Conservation (phyloP, 1,284 basidiomycete species). For the Taiwanofungus camphoratus region DNA sequence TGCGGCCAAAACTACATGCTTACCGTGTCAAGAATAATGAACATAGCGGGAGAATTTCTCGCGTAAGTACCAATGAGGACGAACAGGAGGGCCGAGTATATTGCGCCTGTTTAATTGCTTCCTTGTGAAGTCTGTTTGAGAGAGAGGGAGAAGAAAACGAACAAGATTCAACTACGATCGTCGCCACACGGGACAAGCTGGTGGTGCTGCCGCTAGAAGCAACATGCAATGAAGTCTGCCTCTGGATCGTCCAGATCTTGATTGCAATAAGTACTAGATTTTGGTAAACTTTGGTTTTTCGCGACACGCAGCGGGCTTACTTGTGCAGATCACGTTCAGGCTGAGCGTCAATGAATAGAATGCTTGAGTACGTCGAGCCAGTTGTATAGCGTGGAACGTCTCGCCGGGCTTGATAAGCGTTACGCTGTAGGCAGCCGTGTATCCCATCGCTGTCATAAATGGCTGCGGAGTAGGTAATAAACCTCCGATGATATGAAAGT, state of each 20-base stretch:
- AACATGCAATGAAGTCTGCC: neutral
- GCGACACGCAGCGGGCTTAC: neutral
- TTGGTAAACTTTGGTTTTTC: neutral
- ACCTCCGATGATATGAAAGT: neutral
- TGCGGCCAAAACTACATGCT: neutral
- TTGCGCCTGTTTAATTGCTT: neutral
- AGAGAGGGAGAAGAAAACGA: neutral
- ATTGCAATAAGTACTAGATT: neutral
- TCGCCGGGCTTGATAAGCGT: neutral
- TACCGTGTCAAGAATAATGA: neutral
- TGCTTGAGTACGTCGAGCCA: neutral
- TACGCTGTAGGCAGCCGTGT: neutral
- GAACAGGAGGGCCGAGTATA: neutral
- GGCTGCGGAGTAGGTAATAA: neutral
- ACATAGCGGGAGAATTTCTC: neutral
- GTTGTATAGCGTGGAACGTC: neutral
- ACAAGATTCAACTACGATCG: neutral
- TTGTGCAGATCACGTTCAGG: neutral
- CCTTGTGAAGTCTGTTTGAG: too few species aligned
- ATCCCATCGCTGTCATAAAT: neutral
- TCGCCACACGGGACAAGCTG: neutral
- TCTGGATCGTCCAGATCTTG: neutral
- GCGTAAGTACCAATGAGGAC: neutral
- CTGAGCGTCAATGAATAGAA: neutral
- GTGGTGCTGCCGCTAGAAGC: neutral